Evolutionary conservation across 2,329 filamentous ascomycete species (phyloP).

Genomic region (Aspergillus awamori): DNA sequence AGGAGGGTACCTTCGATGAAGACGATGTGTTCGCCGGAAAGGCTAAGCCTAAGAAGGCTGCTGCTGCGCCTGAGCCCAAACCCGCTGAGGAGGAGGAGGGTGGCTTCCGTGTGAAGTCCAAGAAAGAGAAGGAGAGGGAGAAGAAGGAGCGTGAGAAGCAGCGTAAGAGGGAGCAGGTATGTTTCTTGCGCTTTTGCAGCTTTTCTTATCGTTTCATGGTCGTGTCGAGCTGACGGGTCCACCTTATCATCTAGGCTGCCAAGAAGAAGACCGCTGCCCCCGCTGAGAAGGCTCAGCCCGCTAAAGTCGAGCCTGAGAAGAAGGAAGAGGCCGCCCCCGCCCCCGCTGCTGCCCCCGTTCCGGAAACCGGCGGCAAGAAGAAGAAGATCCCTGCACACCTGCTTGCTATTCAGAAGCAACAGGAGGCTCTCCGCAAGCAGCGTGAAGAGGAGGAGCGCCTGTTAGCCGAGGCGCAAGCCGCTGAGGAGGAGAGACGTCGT

Average conservation of each 20-base stretch:
- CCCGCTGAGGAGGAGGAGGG: constrained; percentile 52
- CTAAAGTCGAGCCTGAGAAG: constrained; percentile 46
- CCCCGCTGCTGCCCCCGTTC: constrained; percentile 34
- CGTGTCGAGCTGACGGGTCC: neutral
- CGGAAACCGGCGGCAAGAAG: constrained; percentile 67
- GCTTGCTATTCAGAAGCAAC: constrained; percentile 54
- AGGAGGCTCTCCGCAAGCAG: constrained; percentile 49
- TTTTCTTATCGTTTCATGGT: neutral
- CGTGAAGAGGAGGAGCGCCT: constrained; percentile 50
- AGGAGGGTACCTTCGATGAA: constrained; percentile 77
- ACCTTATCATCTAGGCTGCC: constrained; percentile 60
- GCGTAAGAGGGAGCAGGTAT: constrained; percentile 94
- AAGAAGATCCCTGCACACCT: constrained; percentile 77
- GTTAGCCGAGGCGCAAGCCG: constrained; percentile 44
- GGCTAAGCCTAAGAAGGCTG: constrained; percentile 47
- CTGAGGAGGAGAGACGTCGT: constrained; percentile 42
- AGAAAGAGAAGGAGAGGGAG: constrained; percentile 97
- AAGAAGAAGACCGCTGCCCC: constrained; percentile 73
- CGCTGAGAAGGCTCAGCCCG: constrained; percentile 28
- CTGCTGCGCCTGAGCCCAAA: constrained; percentile 49
- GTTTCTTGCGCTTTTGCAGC: constrained; percentile 9
- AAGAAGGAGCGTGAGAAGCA: constrained; percentile 99
- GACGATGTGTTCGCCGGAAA: constrained; percentile 85
- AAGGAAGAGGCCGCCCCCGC: constrained; percentile 54
- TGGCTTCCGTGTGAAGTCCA: constrained; percentile 77